Percentiles rank a stretch among this genome's conserved stretches.
These are phyloP conservation scores for Acanthamoeba castellanii DNA, from an alignment of 208 protist genomes.

Conservation along the genomic window DNA sequence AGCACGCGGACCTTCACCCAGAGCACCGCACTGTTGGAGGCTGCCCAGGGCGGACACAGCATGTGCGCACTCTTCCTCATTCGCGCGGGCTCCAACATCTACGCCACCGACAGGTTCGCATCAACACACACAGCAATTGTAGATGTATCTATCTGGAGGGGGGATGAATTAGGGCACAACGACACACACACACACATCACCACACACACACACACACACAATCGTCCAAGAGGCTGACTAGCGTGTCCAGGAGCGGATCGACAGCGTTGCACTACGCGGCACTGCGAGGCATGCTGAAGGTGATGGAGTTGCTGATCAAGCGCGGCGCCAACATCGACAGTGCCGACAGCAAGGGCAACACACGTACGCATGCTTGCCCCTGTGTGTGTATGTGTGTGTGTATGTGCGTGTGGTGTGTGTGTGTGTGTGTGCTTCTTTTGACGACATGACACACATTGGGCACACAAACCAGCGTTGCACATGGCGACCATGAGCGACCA, in stretches of 20 bases:
- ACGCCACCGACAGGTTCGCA: background rate
- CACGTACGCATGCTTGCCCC: background rate
- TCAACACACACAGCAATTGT: too few relatives aligned
- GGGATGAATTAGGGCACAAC: too few relatives aligned
- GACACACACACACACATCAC: background rate
- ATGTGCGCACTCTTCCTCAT: slow-evolving; percentile 31
- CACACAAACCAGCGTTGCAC: background rate
- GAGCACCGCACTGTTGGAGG: slow-evolving; percentile 3
- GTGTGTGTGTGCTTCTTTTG: background rate
- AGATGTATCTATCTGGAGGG: too few relatives aligned
- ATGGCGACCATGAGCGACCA: slow-evolving; percentile 56
- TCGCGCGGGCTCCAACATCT: background rate
- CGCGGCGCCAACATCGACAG: slow-evolving; percentile 4
- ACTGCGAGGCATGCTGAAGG: slow-evolving; percentile 6
- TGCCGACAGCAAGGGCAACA: slow-evolving; percentile 45
- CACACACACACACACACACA: background rate
- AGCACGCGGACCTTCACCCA: background rate
- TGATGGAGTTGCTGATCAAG: slow-evolving; percentile 5
- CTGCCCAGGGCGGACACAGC: slow-evolving; percentile 10
- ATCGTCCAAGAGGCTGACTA: background rate
- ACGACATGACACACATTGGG: background rate
- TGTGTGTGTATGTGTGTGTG: background rate
- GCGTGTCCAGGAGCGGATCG: background rate
- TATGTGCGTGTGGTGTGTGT: too few relatives aligned
- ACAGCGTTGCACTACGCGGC: slow-evolving; percentile 19